Evolutionary conservation across 176 grass and related monocot species (phyloP), one percentile per base, ranked within the genome.

Genomic region (Musa beccarii): DNA sequence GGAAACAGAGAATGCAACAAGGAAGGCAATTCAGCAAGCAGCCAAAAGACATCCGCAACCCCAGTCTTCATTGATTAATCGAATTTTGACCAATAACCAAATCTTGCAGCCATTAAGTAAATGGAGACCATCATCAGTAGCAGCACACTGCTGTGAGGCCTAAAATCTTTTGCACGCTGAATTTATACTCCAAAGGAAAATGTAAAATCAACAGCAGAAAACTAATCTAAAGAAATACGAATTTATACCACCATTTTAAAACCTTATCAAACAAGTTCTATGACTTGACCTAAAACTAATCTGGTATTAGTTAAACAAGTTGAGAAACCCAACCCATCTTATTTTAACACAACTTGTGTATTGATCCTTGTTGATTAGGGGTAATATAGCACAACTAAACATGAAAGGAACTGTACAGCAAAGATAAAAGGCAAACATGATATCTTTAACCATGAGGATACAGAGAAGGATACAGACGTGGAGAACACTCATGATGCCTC

Each of bases 381-480:
- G 14, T 29, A 13, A 53, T 11, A 53, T 72, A 8, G 10, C 50
- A 21, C 13, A 10, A 80, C 52, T 2, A 61, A 76, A n/a, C 57
- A 57, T 20, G 81, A 70, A 49, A 72, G 14, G 78, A 51, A 55
- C 71, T 64, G 73, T 75, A 22, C 26, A 5, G 1, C 22, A 88
- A 62, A 82, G 28, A 51, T 63, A 74, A 59, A 75, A 73, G 77
- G 81, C 64, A 80, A 52, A 76, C 51, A 74, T 56, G 53, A 81
- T 51, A 79, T 62, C 72, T 79, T 83, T 53, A 75, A 68, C 59
- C 43, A 76, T 79, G 83, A 91, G 90, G 94, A 98, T 98, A 98
- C 94, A 81, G 75, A 89, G 86, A 93, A 98, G 94, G 94, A 98
- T 98, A 98, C 90, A 65, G 83, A 75, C 85, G 83, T 78, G 72